Evolutionary conservation across 345 rosid species (phyloP), one percentile per base, ranked within the genome.

Genomic region (Linum usitatissimum): DNA sequence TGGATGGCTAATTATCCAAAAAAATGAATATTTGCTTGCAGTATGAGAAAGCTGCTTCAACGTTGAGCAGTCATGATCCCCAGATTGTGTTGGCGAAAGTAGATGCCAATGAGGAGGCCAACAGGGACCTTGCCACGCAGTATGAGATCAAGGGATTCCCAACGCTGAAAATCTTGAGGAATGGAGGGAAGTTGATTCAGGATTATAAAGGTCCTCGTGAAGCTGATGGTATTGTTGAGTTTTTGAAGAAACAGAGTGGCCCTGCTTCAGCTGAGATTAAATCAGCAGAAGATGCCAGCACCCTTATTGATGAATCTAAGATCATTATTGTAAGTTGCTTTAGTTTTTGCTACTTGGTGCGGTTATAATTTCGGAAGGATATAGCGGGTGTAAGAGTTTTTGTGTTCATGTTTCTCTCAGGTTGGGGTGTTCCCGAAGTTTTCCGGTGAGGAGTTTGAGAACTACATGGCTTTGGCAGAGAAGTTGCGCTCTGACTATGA

Each of bases 171-270:
- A 93, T 93, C 67, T 60, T 93, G 62, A 84, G 97, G 73, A 80
- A 88, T 55, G 92, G 92, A 65, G 97, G 99, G 6, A 88, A 88
- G 64, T 23, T 53, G 14, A 36, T 75, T 80, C 96, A 90, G 71
- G 97, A 93, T 2, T 93, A 84, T 76, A 90, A 93, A 31, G 99
- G 99, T 30, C 99, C 99, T 63, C 94, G 97, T 6, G 90, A 93
- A 2, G 99, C 97, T 0, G 89, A 83, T 0, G 99, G 97, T 53
- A 93, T 93, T 53, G 86, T 79, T 56, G 75, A 73, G 59, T 93
- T 87, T 64, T 65, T 93, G 73, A 90, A 87, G 81, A 87, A 82
- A 73, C 97, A 87, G 67, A 87, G 84, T 51, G 99, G 99, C 6
- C 97, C 97, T 71, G 86, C 99, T 70, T 93, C 97, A 19, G 74